These are phyloP conservation scores for Xylariaceae sp. DNA, from an alignment of 2,329 filamentous ascomycete genomes.

Conservation along the genomic window DNA sequence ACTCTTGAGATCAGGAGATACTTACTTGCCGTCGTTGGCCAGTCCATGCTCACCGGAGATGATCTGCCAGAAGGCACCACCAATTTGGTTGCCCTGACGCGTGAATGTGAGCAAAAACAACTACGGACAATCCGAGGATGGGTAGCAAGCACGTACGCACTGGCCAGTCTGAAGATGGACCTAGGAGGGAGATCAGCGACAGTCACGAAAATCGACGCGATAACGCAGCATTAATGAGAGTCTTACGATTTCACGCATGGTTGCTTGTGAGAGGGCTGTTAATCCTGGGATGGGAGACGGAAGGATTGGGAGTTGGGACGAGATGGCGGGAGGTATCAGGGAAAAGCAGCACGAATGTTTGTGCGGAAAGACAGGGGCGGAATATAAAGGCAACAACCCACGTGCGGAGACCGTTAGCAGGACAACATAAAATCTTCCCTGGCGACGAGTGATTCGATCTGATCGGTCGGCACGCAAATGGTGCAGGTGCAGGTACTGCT, in stretches of 20 bases:
- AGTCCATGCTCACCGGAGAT: slow-evolving; percentile 92
- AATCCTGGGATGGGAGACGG: not conserved
- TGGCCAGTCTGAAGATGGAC: slow-evolving; percentile 99
- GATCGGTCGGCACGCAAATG: no score
- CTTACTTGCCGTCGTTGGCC: slow-evolving; percentile 87
- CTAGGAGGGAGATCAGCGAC: slow-evolving; percentile 42
- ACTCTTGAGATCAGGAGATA: no score
- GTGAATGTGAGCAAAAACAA: not conserved
- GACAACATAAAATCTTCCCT: not conserved
- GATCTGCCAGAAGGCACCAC: slow-evolving; percentile 97
- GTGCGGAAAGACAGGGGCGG: not conserved
- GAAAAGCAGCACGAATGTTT: not conserved
- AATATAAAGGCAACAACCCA: not conserved
- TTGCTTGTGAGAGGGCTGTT: not conserved
- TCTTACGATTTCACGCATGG: slow-evolving; percentile 1
- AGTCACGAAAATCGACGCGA: not conserved
- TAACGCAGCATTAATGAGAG: not conserved
- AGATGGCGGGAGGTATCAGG: not conserved
- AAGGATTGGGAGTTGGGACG: not conserved
- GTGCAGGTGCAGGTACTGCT: no score
- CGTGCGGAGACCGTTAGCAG: not conserved
- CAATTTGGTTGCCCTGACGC: slow-evolving; percentile 94
- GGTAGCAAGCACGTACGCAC: slow-evolving; percentile 64
- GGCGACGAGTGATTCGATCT: not conserved
- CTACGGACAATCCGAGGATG: slow-evolving; percentile 14